Evolutionary conservation across 352 stramenopile species (phyloP), one percentile per base, ranked within the genome.

Genomic region (Globisporangium polare): DNA sequence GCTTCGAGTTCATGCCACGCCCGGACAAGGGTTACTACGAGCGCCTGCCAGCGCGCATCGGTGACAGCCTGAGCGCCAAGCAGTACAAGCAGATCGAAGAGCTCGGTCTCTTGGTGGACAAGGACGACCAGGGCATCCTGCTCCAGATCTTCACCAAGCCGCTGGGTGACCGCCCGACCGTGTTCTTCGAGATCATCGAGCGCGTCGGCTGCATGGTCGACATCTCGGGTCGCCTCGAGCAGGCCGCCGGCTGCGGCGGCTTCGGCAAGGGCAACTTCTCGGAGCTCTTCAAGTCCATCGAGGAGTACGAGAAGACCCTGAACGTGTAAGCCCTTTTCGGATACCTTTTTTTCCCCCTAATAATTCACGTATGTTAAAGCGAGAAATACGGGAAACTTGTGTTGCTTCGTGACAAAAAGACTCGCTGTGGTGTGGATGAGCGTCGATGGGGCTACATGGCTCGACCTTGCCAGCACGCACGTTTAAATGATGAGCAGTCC

Each of bases 111-210:
- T 72, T 99, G 20, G 91, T 96, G 6, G 95, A 99, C 75, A 94
- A 95, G 58, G 95, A 99, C 65, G 92, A 98, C 35, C 89, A 98
- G 73, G 94, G 95, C 41, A 91, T 98, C 24, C 63, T 99, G 49
- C 65, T 97, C 54, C 86, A 93, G 75, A 93, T 98, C 61, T 97
- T 97, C 73, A 98, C 89, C 55, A 93, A 96, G 60, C 87, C 90
- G 18, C 58, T 97, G 8, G 79, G 85, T 17, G 90, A 97, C 63
- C 79, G 87, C 39, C 73, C 90, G 5, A 97, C 92, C 0, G 75
- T 94, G 17, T 97, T 97, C 73, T 88, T 97, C 52, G 90, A 97
- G 73, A 96, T 97, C 77, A 97, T 98, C 61, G 89, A 98, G 72
- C 83, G 89, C 45, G 89, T 97, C 20, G 92, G 92, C 10, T 97